Conservation (phyloP, 108 stramenopile genomes). For the Skeletonema grethae region DNA sequence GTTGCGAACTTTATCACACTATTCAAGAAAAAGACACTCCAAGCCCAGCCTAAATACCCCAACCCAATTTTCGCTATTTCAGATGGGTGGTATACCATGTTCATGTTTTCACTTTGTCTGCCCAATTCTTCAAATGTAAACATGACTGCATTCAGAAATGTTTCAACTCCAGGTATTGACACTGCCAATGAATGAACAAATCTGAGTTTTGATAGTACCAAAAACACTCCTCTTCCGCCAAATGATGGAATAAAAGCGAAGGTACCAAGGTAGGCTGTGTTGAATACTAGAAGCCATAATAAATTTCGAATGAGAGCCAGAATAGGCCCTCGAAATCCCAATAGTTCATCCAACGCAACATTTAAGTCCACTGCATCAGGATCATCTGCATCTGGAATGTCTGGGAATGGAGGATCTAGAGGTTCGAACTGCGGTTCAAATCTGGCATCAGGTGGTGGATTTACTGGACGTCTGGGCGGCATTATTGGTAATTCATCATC, state of each 20-base stretch:
- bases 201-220: slow-evolving; percentile 18
- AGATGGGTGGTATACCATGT: slow-evolving; percentile 40
- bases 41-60: slow-evolving; percentile 33
- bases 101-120: slow-evolving; percentile 36
- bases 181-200: neutral
- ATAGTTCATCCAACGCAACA: slow-evolving; percentile 88
- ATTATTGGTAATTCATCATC: slow-evolving; percentile 18
- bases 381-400: slow-evolving; percentile 59
- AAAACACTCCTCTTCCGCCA: slow-evolving; percentile 52
- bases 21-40: slow-evolving; percentile 30
- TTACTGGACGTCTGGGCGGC: slow-evolving; percentile 6
- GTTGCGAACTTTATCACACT: slow-evolving; percentile 4
- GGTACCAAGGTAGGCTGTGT: slow-evolving; percentile 90
- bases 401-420: slow-evolving; percentile 55
- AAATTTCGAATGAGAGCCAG: slow-evolving; percentile 81
- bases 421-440: slow-evolving; percentile 71
- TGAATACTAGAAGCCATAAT: slow-evolving; percentile 90
- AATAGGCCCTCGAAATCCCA: slow-evolving; percentile 92
- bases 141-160: slow-evolving; percentile 7
- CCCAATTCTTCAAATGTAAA: slow-evolving; percentile 27
- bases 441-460: slow-evolving; percentile 43
- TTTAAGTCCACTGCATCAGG: slow-evolving; percentile 85
- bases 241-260: slow-evolving; percentile 86
- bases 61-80: slow-evolving; percentile 37
- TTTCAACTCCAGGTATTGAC: slow-evolving; percentile 9